phyloP scores from a whole-genome alignment of 2,329 filamentous ascomycete species.

The Chalaropsis thielavioides region DNA sequence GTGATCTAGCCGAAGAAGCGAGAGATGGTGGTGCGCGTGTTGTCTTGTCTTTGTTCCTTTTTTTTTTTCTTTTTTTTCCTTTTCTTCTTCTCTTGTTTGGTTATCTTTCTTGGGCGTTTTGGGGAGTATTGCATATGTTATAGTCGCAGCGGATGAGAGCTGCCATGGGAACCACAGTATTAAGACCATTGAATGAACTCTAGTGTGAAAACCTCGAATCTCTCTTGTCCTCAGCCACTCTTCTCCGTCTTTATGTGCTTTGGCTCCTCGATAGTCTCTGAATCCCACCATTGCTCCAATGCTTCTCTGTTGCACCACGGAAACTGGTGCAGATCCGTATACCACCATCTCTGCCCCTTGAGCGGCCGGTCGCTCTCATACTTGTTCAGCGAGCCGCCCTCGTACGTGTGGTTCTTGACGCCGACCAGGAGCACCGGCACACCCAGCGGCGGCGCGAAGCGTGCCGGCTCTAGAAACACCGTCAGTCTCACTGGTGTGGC shows the following conservation, averaged over 20 bases:
- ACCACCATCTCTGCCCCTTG: conserved; percentile 36
- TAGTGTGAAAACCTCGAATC: not conserved
- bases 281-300: conserved; percentile 33
- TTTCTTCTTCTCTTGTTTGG: too few relatives aligned
- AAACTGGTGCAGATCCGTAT: conserved; percentile 31
- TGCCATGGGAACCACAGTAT: not conserved
- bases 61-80: not conserved
- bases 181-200: not conserved
- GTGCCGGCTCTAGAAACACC: conserved; percentile 38
- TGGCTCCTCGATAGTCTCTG: not conserved
- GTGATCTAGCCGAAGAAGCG: conserved; percentile 32
- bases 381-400: conserved; percentile 33
- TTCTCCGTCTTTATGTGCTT: not conserved
- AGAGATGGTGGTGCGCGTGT: not conserved
- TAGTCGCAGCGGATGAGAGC: not conserved
- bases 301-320: conserved; percentile 36
- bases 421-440: conserved; percentile 38
- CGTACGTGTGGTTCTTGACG: conserved; percentile 44
- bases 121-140: not conserved
- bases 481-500: conserved; percentile 38
- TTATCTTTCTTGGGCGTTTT: not conserved
- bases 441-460: conserved; percentile 34
- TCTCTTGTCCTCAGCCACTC: not conserved
- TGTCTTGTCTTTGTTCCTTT: not conserved
- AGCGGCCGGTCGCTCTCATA: conserved; percentile 29